Evolutionary conservation across 1,284 basidiomycete species (phyloP), one percentile per base, ranked within the genome.

Genomic region (Hemileia vastatrix): DNA sequence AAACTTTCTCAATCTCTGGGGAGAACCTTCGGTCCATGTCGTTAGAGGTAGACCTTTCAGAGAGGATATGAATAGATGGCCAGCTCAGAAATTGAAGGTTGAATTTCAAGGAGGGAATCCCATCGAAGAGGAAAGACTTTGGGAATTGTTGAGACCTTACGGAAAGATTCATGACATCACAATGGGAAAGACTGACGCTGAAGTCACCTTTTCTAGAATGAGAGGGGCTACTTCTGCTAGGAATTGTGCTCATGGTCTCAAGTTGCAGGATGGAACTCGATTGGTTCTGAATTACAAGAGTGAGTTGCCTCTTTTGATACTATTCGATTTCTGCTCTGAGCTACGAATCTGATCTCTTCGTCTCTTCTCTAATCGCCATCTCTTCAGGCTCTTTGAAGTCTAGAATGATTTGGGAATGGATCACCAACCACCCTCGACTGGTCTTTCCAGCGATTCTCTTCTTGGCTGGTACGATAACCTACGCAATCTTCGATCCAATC

Each of bases 21-120:
- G 68, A 24, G 66, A 64, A 0, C 66, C 71, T 3, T 66, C 67
- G n/a, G 66, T 68, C 2, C 71, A 72, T 56, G 68, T 72, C 43
- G 71, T 72, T 8, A 59, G 67, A 3, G 71, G 71, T 23, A 67
- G 66, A n/a, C 71, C 71, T 0, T 72, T 70, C 64, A 60, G 67
- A 21, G 71, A 72, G 55, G 71, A 72, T 36, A 66, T 72, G 66
- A 70, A 70, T 45, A 66, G 70, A 44, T 72, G 67, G 57, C 71
- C 71, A 6, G 63, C 69, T 36, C 61, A 62, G 1, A 62, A 64
- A 8, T 62, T 72, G 54, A 65, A 66, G 45, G 64, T 72, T 63
- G 67, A 66, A 43, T 69, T 72, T 48, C 64, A 67, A 40, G 70
- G 68, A 5, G 70, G 70, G 8, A 66, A 68, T 45, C 66, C 67